Base-by-base conservation (phyloP, 116 monocot genomes). In the Trichopus zeylanicus region DNA sequence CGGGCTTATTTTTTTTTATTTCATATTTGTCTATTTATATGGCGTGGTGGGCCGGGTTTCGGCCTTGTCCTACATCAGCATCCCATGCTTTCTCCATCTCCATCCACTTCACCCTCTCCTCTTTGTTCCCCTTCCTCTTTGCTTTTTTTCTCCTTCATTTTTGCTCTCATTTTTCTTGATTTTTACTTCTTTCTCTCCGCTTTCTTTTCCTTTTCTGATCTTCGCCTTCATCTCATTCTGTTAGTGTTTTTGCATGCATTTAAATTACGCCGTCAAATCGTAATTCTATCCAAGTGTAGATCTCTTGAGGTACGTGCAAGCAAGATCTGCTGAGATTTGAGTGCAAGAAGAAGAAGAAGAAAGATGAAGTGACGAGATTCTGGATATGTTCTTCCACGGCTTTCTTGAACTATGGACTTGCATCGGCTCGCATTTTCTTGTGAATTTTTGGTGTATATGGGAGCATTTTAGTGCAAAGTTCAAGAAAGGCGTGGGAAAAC, bases 401-500 rank as follows among this genome's bases (percentile, higher is more conserved):
- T 73, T 78, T 78, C 78, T 78, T 78, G 78, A 78, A 78, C 78
- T 73, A 21, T 67, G 64, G 15, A 69, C 78, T 59, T 25, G 18
- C 28, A 55, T 38, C 35, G 48, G 58, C 18, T 31, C 6, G 9
- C 35, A 35, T 59, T 33, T 9, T 11, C 11, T 42, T 35, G 1
- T 35, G 9, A 25, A 9, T 24, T 24, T 59, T 34, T 3, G 31
- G 55, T n/a, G 26, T 26, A 27, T 6, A 16, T 6, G 10, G 24
- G 29, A 7, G 16, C 31, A 31, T 26, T 20, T 64, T 21, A 52
- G 77, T 66, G 61, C 71, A 67, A 57, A 77, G 77, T 77, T 77
- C 77, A 77, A 72, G 77, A 77, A 77, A 77, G 71, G 56, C 63
- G 77, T 77, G 77, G 77, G 67, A 77, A 72, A 77, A 62, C 57